Base-by-base conservation (phyloP, 2,329 filamentous ascomycete species). In the Penicillium sp. region DNA sequence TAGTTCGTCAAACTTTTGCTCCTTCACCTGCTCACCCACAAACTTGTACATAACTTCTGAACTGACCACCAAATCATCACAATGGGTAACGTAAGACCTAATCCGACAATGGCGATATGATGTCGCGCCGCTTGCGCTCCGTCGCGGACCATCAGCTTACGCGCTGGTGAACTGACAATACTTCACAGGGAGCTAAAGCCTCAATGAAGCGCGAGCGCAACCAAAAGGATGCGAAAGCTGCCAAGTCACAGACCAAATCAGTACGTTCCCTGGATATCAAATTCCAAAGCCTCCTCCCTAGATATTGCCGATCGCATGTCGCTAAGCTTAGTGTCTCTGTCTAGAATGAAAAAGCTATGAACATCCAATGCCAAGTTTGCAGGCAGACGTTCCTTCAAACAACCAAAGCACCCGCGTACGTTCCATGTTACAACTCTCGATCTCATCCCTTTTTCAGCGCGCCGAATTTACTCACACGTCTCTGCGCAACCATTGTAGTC, bases 301-400 rank as follows among this genome's bases (percentile, higher is more conserved):
- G 18, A 4, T 39, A 4, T 21, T 6, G 10, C 16, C 23, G 13
- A 42, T 42, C 24, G 41, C 21, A 42, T 24, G n/a, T 52, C 38
- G 23, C 55, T 59, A 18, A 51, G 6, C 49, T 42, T 34, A 42
- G 18, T 45, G 34, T 24, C n/a, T 33, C 12, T 24, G 23, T 54
- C 47, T 61, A 89, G 86, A 91, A 91, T 76, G 79, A 82, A 63
- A 79, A 85, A 62, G 88, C 88, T 54, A 88, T 85, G 78, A 85
- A 82, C 67, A 89, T 91, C 73, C 86, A 89, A 73, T 92, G 88
- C 81, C 76, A 82, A 61, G 79, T 85, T 66, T 92, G 88, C 86
- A 88, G 85, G 75, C 82, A 86, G 63, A 88, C 87, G 28, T 91
- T 92, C 77, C 81, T 91, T 63, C 86, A 87, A 78, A 92, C 88